phyloP scores from a whole-genome alignment of 2,329 filamentous ascomycete species.

The Aspergillus awamori region DNA sequence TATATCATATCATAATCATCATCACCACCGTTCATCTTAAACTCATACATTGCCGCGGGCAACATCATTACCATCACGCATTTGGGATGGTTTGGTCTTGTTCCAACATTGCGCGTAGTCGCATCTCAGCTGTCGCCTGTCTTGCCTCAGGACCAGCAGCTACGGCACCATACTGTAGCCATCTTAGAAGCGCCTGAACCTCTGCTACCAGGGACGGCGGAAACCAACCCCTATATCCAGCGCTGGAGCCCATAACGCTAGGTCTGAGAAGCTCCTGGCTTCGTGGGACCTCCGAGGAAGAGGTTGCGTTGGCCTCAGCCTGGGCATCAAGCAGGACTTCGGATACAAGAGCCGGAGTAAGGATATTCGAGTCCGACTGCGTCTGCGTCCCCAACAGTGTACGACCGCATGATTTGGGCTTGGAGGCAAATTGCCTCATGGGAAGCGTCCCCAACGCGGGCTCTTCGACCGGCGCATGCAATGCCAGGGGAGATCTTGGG shows the following conservation, averaged over 20 bases:
- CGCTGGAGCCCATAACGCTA: background rate
- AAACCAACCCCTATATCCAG: background rate
- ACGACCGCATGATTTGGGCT: conserved; percentile 30
- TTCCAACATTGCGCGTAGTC: conserved; percentile 41
- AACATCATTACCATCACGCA: background rate
- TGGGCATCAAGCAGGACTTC: conserved; percentile 44
- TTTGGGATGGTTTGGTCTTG: conserved; percentile 19
- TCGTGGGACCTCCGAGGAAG: background rate
- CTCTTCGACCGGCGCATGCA: conserved; percentile 4
- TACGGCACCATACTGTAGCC: conserved; percentile 35
- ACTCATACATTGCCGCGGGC: background rate
- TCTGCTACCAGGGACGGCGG: conserved; percentile 28
- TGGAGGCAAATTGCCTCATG: conserved; percentile 33
- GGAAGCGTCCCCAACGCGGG: conserved; percentile 13
- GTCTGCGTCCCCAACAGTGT: conserved; percentile 33
- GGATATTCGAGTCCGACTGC: conserved; percentile 24
- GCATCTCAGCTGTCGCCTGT: conserved; percentile 40
- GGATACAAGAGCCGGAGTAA: conserved; percentile 43
- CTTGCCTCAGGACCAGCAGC: conserved; percentile 20
- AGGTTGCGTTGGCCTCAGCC: conserved; percentile 25
- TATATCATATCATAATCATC: background rate
- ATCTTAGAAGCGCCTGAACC: conserved; percentile 39
- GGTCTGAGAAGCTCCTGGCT: background rate
- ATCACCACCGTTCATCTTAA: background rate
- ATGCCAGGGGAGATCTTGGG: conserved; percentile 11